Evolutionary conservation across 176 grass and related monocot species (phyloP).

Genomic region (maize (Zea mays)): DNA sequence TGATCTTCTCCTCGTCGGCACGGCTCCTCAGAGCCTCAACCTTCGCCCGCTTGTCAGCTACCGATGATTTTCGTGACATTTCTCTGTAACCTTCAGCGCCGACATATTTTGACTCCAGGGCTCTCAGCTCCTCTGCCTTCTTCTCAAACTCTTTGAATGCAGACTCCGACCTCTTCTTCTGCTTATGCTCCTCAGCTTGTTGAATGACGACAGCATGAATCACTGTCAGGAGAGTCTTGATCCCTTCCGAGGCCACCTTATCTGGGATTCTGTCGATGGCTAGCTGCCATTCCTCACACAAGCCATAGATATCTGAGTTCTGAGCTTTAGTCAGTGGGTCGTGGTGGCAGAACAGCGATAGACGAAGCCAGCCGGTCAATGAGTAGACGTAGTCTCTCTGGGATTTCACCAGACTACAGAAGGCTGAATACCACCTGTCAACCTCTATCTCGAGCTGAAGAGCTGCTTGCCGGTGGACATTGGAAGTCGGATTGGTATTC

Average conservation of each 20-base stretch:
- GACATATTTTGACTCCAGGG: constrained; percentile 60
- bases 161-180: constrained; percentile 76
- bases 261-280: constrained; percentile 89
- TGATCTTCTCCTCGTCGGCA: constrained; percentile 92
- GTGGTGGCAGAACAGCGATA: constrained; percentile 78
- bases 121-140: constrained; percentile 74
- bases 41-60: constrained; percentile 68
- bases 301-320: constrained; percentile 75
- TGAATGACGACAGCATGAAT: constrained; percentile 75
- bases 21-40: constrained; percentile 66
- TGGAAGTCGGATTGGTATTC: constrained; percentile 69
- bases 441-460: constrained; percentile 92
- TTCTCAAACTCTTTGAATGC: constrained; percentile 86
- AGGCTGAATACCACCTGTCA: constrained; percentile 87
- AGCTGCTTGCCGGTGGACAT: constrained; percentile 72
- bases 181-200: constrained; percentile 86
- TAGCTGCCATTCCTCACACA: constrained; percentile 96
- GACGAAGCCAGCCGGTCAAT: constrained; percentile 87
- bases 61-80: constrained; percentile 35
- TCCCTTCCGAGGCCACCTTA: constrained; percentile 91
- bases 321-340: constrained; percentile 60
- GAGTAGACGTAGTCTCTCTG: constrained; percentile 92
- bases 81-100: constrained; percentile 44
- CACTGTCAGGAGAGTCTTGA: constrained; percentile 87
- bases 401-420: constrained; percentile 82